Percentiles rank a stretch among this genome's conserved stretches.
These are phyloP conservation scores for Anacardium occidentale DNA, from an alignment of 345 rosid genomes.

Conservation along the genomic window DNA sequence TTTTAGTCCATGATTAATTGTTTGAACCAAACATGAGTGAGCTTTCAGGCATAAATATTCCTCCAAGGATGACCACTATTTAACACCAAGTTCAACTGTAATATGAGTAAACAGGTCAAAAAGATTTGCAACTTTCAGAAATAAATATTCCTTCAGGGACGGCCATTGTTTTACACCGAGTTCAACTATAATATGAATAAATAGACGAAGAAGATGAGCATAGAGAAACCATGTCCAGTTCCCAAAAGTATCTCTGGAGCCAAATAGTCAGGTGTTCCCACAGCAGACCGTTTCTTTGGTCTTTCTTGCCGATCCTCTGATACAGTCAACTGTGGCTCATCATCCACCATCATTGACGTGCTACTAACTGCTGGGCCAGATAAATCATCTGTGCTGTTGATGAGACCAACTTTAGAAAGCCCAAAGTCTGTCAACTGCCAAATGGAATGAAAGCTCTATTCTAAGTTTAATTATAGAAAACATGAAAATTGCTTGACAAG, in stretches of 20 bases:
- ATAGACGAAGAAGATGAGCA: constrained; percentile 21
- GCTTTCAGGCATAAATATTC: neutral
- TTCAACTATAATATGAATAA: constrained; percentile 10
- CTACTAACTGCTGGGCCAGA: constrained; percentile 86
- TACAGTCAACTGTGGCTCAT: constrained; percentile 57
- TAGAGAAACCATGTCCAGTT: constrained; percentile 95
- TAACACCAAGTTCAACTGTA: neutral
- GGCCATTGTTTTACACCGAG: neutral
- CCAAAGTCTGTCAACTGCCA: constrained; percentile 85
- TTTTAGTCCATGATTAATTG: constrained; percentile 2
- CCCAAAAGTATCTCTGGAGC: constrained; percentile 99
- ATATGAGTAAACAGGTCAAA: constrained; percentile 1
- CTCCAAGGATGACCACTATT: constrained; percentile 16
- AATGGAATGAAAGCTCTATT: constrained; percentile 19
- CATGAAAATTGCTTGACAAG: neutral
- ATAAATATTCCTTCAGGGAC: neutral
- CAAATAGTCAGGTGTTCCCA: constrained; percentile 99
- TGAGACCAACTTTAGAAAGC: constrained; percentile 94
- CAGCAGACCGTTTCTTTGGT: constrained; percentile 96
- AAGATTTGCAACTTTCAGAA: constrained; percentile 7
- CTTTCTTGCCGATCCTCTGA: constrained; percentile 69
- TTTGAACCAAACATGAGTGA: constrained; percentile 7
- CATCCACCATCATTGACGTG: constrained; percentile 82
- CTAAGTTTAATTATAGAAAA: constrained; percentile 1
- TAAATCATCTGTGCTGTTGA: constrained; percentile 97